phyloP scores from a whole-genome alignment of 2,329 filamentous ascomycete species.

The Calycina herbarum region DNA sequence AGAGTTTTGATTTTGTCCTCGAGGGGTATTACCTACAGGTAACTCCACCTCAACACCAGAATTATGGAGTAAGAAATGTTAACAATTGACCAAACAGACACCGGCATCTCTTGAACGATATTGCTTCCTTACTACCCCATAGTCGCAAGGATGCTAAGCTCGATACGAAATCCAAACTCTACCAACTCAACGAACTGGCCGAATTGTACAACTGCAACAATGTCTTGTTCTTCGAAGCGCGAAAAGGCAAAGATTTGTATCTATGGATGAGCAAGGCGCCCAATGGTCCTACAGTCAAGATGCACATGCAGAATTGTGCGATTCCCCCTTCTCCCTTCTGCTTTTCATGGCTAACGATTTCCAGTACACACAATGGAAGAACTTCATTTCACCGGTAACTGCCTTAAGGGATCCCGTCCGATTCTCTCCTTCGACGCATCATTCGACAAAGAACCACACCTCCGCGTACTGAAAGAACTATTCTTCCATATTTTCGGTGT shows the following conservation, averaged over 20 bases:
- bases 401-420: constrained; percentile 87
- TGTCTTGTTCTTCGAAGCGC: constrained; percentile 90
- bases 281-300: constrained; percentile 57
- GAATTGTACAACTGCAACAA: constrained; percentile 93
- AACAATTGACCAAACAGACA: constrained; percentile 57
- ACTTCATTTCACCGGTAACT: constrained; percentile 95
- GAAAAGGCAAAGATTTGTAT: constrained; percentile 93
- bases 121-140: constrained; percentile 86
- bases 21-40: constrained; percentile 87
- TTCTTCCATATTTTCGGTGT: constrained; percentile 91
- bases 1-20: constrained; percentile 89
- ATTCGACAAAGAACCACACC: constrained; percentile 80
- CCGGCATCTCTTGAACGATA: constrained; percentile 87
- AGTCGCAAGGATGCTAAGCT: constrained; percentile 94
- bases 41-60: constrained; percentile 14
- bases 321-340: not conserved
- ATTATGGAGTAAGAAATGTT: constrained; percentile 15
- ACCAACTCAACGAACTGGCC: constrained; percentile 71
- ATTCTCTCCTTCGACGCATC: constrained; percentile 87
- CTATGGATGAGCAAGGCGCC: constrained; percentile 90
- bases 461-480: constrained; percentile 83
- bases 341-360: constrained; percentile 35
- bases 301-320: constrained; percentile 75
- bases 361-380: constrained; percentile 94
- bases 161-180: constrained; percentile 88